phyloP scores from a whole-genome alignment of 257 asterid genomes.

The Ilex asprella region DNA sequence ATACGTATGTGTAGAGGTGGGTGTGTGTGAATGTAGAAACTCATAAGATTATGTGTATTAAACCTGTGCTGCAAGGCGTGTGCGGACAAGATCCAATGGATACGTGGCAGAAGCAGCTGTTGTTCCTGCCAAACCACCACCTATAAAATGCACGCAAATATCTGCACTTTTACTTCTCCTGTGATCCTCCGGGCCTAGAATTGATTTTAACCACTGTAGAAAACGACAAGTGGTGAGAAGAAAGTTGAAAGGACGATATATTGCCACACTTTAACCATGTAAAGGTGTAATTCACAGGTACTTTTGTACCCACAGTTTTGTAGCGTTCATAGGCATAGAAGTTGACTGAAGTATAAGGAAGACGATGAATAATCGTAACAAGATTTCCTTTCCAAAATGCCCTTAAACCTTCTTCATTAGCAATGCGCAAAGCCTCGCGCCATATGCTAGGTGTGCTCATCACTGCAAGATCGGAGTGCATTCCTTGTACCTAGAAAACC shows the following conservation, averaged over 20 bases:
- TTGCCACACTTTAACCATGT: too few species aligned
- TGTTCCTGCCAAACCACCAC: slow-evolving; percentile 90
- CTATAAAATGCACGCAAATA: slow-evolving; percentile 60
- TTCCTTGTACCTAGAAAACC: slow-evolving; percentile 69
- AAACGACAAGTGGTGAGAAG: background rate
- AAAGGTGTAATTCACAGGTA: too few species aligned
- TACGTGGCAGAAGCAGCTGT: slow-evolving; percentile 89
- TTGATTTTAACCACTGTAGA: slow-evolving; percentile 55
- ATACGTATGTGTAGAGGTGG: too few species aligned
- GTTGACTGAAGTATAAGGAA: slow-evolving; percentile 79
- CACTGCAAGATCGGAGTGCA: slow-evolving; percentile 79
- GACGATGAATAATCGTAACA: slow-evolving; percentile 88
- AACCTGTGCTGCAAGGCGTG: slow-evolving; percentile 94
- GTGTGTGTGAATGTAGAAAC: too few species aligned
- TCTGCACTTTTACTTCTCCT: slow-evolving; percentile 39
- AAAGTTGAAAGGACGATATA: too few species aligned
- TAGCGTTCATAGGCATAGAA: slow-evolving; percentile 79
- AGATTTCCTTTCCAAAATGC: slow-evolving; percentile 97
- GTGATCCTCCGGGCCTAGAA: slow-evolving; percentile 49
- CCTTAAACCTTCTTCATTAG: slow-evolving; percentile 78
- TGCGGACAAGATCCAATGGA: slow-evolving; percentile 91
- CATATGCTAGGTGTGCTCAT: slow-evolving; percentile 70
- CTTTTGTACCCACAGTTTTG: slow-evolving; percentile 37
- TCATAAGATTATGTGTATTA: background rate
- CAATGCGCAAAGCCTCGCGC: slow-evolving; percentile 66